phyloP scores from a whole-genome alignment of 2,329 filamentous ascomycete genomes.

The Zymoseptoria crescenta region DNA sequence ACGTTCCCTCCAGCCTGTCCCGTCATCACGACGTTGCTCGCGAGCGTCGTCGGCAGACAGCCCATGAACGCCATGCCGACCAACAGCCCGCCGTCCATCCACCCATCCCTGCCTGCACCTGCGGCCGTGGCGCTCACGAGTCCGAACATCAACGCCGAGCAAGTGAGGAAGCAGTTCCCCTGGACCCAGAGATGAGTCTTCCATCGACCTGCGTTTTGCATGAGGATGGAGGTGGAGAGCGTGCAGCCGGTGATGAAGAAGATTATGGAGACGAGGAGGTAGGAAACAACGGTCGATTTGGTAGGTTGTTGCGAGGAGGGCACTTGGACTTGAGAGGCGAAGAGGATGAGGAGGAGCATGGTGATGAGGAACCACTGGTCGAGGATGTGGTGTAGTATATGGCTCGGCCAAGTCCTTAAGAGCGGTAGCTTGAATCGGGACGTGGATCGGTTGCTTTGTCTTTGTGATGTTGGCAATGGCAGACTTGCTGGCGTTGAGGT shows the following conservation, averaged over 20 bases:
- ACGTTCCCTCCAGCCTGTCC: slow-evolving; percentile 57
- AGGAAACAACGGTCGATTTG: slow-evolving; percentile 50
- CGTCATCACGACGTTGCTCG: slow-evolving; percentile 69
- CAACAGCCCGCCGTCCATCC: slow-evolving; percentile 57
- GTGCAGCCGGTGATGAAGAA: slow-evolving; percentile 66
- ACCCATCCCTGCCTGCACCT: slow-evolving; percentile 29
- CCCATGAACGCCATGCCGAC: slow-evolving; percentile 60
- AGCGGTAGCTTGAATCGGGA: not conserved
- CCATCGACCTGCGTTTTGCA: slow-evolving; percentile 57
- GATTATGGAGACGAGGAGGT: slow-evolving; percentile 60
- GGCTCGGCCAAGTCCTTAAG: not conserved
- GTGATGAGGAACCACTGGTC: slow-evolving; percentile 60
- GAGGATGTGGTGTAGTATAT: not conserved
- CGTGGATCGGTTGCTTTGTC: too few relatives aligned
- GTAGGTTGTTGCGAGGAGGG: slow-evolving; percentile 46
- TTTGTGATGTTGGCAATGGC: not conserved
- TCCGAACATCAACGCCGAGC: slow-evolving; percentile 54
- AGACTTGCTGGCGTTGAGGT: not conserved
- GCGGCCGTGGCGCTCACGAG: slow-evolving; percentile 46
- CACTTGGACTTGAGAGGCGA: slow-evolving; percentile 50
- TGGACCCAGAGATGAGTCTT: slow-evolving; percentile 61
- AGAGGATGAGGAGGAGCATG: slow-evolving; percentile 47
- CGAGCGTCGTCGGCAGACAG: slow-evolving; percentile 65
- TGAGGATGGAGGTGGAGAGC: slow-evolving; percentile 54
- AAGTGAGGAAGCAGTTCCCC: slow-evolving; percentile 57